Percentiles rank a stretch among this genome's conserved stretches.
Evolutionary conservation across 1,139 yeast genomes (phyloP).

Genomic region (Magnusiomyces fungicola): DNA sequence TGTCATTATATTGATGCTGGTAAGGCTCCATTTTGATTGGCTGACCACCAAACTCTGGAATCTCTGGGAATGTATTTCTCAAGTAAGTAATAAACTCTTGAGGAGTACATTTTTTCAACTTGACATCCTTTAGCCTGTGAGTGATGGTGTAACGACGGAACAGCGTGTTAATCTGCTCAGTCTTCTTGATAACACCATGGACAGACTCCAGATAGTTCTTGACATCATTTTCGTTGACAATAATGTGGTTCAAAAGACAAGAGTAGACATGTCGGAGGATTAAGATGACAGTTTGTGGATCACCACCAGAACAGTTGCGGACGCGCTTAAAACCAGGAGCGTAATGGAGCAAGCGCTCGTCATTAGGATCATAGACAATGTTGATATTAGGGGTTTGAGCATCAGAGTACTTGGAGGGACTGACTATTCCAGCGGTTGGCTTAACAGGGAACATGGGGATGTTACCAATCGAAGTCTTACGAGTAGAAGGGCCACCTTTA

Average conservation of each 20-base stretch:
- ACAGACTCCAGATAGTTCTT: background rate
- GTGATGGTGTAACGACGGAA: background rate
- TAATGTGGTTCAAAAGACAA: background rate
- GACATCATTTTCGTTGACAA: background rate
- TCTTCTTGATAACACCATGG: background rate
- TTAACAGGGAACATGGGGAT: too few relatives aligned
- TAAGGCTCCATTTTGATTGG: background rate
- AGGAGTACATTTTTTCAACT: background rate
- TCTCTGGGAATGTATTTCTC: background rate
- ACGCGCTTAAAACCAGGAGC: slow-evolving; percentile 1
- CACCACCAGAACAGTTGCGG: background rate
- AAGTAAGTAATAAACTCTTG: background rate
- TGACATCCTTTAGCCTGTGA: background rate
- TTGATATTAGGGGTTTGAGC: too few relatives aligned
- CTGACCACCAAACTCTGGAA: background rate
- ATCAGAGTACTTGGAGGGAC: too few relatives aligned
- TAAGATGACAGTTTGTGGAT: background rate
- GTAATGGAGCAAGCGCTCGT: background rate
- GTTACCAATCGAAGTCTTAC: too few relatives aligned
- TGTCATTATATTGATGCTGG: background rate
- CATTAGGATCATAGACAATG: too few relatives aligned
- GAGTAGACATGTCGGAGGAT: background rate
- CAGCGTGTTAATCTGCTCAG: background rate
- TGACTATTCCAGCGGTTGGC: too few relatives aligned
- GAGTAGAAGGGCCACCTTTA: too few relatives aligned